Base-by-base conservation (phyloP, 2,329 filamentous ascomycete genomes). In the Penicillium fuscoglaucum region DNA sequence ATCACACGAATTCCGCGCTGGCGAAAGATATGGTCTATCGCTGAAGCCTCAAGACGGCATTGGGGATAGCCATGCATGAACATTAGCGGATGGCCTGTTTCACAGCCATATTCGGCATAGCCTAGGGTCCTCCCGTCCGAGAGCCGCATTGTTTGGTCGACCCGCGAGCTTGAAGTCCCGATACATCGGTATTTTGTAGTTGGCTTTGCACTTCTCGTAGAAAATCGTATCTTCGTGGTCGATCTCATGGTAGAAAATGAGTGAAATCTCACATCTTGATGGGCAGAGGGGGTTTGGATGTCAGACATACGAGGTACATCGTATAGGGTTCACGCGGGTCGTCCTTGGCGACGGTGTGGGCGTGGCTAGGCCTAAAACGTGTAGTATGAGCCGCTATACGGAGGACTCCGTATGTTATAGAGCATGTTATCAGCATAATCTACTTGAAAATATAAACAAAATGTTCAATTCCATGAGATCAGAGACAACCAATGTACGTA, bases 1-100 rank as follows among this genome's bases (percentile, higher is more conserved):
- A 82, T 74, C 44, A 81, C 65, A 15, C 76, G 75, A 24, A 78
- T 63, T 33, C 68, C 67, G 24, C 72, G 73, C 9, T 71, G 71
- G 13, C 67, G 63, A 39, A 72, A 74, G 13, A 66, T 56, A 0
- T 71, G 58, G 57, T 78, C 71, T 57, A 74, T 68, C 12, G 70
- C 62, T 26, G 68, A 71, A 21, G 66, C 73, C 66, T 81, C 78
- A 19, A 78, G 68, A 33, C 79, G 76, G 9, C 75, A 80, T 13
- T 73, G 75, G 6, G 78, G 77, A 47, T 74, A 75, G 43, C 78
- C 75, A 55, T 82, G 78, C 53, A 79, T 72, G 64, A 74, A 79
- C 48, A 82, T 68, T 29, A 81, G 60, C 0, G 74, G 70, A 8
- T 59, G 62, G 28, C 70, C 74, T 7, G 54, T 66, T 7, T 62